phyloP scores from a whole-genome alignment of 495 filamentous ascomycete species.

The Neurospora sp. region DNA sequence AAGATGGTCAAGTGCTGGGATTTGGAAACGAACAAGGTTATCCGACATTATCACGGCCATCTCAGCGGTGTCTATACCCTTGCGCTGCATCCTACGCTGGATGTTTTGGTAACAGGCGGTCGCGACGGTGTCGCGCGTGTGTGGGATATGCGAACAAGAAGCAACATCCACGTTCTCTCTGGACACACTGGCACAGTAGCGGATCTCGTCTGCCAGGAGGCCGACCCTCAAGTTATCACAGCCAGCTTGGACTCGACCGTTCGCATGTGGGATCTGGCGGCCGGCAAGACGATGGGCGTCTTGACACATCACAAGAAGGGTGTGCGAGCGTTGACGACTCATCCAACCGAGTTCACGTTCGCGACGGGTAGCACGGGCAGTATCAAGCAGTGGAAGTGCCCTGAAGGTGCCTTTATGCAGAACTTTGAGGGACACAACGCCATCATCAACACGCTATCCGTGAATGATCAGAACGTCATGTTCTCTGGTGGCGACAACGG shows the following conservation, averaged over 20 bases:
- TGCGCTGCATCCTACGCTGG: conserved; percentile 81
- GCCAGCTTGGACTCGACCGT: conserved; percentile 87
- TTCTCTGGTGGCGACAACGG: conserved; percentile 96
- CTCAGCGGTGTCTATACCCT: conserved; percentile 93
- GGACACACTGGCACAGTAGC: conserved; percentile 88
- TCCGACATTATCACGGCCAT: conserved; percentile 96
- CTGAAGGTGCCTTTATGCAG: conserved; percentile 97
- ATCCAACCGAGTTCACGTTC: conserved; percentile 95
- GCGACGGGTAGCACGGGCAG: conserved; percentile 80
- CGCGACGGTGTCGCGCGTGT: conserved; percentile 90
- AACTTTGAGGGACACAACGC: conserved; percentile 96
- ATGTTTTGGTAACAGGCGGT: conserved; percentile 89
- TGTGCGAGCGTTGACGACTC: conserved; percentile 73
- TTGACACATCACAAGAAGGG: conserved; percentile 98
- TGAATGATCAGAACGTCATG: conserved; percentile 89
- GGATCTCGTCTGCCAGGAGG: conserved; percentile 85
- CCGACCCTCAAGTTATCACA: conserved; percentile 90
- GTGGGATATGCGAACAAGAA: conserved; percentile 97
- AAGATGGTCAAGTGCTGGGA: conserved; percentile 99
- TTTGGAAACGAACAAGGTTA: conserved; percentile 96
- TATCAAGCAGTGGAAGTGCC: conserved; percentile 99
- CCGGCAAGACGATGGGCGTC: conserved; percentile 90
- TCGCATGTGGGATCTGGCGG: conserved; percentile 91
- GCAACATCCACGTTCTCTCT: conserved; percentile 85
- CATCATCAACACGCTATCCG: conserved; percentile 88